Conservation (phyloP, 768 basidiomycete genomes). For the Artomyces pyxidatus region DNA sequence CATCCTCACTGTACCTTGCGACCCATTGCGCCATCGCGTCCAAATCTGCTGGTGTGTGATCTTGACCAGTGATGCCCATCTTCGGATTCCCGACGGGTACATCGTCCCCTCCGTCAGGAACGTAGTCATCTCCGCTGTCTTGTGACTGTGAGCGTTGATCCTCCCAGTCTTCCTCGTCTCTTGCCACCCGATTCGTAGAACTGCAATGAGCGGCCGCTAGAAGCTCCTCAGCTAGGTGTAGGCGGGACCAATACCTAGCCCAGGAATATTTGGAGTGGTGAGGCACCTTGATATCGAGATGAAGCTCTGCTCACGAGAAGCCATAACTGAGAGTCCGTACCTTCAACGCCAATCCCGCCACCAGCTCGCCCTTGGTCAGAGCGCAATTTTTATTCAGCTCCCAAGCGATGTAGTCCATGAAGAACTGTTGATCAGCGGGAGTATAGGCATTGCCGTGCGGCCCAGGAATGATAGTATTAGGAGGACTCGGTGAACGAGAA, state of each 20-base stretch:
- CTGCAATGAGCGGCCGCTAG: neutral
- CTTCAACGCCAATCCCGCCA: slow-evolving; percentile 48
- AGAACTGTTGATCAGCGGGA: slow-evolving; percentile 55
- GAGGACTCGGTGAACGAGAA: slow-evolving; percentile 63
- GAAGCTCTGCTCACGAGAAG: neutral
- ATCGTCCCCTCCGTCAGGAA: neutral
- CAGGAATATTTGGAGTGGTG: slow-evolving; percentile 12
- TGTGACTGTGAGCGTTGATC: slow-evolving; percentile 19
- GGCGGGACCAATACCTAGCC: slow-evolving; percentile 6
- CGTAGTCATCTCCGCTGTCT: slow-evolving; percentile 14
- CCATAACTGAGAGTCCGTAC: slow-evolving; percentile 23
- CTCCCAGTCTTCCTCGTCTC: slow-evolving; percentile 14
- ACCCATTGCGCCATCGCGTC: slow-evolving; percentile 54
- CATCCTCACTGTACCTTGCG: slow-evolving; percentile 34
- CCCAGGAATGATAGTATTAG: slow-evolving; percentile 35
- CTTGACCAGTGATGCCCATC: slow-evolving; percentile 44
- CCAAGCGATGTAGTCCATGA: slow-evolving; percentile 61
- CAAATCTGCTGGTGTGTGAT: slow-evolving; percentile 55
- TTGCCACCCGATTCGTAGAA: slow-evolving; percentile 6
- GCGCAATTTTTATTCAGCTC: slow-evolving; percentile 44
- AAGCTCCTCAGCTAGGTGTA: slow-evolving; percentile 8
- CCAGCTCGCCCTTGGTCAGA: slow-evolving; percentile 46
- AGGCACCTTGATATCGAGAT: slow-evolving; percentile 6
- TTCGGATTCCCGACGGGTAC: slow-evolving; percentile 20
- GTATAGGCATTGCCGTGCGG: slow-evolving; percentile 57